Conservation (phyloP, 441 rosid genomes). For the Raphanus hybrid region DNA sequence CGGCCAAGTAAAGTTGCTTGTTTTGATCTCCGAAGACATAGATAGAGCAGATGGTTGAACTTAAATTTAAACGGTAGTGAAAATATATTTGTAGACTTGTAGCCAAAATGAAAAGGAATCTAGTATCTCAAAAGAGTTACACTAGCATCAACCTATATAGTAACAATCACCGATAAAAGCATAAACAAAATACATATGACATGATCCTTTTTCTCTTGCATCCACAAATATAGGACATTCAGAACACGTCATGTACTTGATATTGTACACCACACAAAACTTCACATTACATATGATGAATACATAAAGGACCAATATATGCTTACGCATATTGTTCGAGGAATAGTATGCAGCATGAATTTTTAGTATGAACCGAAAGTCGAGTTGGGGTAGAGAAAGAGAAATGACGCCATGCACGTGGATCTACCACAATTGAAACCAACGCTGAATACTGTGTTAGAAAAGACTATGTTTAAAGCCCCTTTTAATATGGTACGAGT, state of each 20-base stretch:
- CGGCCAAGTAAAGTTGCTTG: background rate
- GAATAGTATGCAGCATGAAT: background rate
- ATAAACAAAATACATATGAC: background rate
- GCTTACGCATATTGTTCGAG: background rate
- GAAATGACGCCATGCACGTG: constrained; percentile 18
- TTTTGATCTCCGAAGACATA: background rate
- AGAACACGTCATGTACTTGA: constrained; percentile 15
- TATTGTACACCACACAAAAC: background rate
- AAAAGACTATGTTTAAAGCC: background rate
- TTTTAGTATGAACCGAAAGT: constrained; percentile 11
- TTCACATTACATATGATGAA: background rate
- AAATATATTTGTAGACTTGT: background rate
- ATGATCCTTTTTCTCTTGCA: constrained; percentile 11
- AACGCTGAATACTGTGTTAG: constrained; percentile 7
- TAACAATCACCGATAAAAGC: background rate
- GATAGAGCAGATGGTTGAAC: background rate
- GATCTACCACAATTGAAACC: constrained; percentile 2
- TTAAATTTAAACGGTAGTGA: background rate
- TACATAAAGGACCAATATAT: background rate
- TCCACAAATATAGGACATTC: constrained; percentile 23
- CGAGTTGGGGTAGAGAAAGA: constrained; percentile 9
- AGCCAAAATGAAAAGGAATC: background rate
- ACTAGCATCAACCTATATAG: background rate
- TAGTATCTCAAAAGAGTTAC: constrained; percentile 3
- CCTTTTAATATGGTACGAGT: background rate